Evolutionary conservation across 2,329 filamentous ascomycete species (phyloP).

Genomic region (Colletotrichum sp.): DNA sequence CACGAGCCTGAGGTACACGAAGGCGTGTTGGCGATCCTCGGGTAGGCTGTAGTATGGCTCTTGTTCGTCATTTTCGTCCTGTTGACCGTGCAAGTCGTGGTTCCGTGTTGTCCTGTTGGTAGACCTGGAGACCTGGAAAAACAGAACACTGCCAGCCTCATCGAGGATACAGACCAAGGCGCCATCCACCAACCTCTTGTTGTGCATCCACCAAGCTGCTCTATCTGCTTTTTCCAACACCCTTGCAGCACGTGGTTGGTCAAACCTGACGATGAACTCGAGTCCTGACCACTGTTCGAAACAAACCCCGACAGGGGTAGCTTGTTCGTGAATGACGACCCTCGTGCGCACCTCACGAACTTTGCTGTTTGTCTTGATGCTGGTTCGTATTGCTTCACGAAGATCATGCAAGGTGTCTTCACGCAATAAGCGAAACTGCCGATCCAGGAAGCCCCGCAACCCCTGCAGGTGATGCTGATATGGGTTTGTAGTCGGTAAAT

Average conservation of each 20-base stretch:
- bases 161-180: constrained; percentile 55
- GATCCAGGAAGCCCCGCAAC: constrained; percentile 54
- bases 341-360: constrained; percentile 33
- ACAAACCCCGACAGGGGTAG: constrained; percentile 28
- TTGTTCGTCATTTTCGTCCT: background rate
- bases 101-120: constrained; percentile 7
- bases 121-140: constrained; percentile 43
- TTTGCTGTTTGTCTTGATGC: constrained; percentile 25
- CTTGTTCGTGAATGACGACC: background rate
- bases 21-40: constrained; percentile 32
- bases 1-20: constrained; percentile 35
- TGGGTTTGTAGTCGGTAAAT: constrained; percentile 46
- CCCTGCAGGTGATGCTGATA: constrained; percentile 37
- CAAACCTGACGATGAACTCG: constrained; percentile 48
- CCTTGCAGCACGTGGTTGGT: constrained; percentile 42
- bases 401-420: constrained; percentile 62
- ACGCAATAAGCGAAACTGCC: constrained; percentile 60
- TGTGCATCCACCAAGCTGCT: constrained; percentile 54
- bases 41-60: constrained; percentile 30
- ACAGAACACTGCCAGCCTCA: constrained; percentile 40
- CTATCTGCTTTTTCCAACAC: constrained; percentile 32
- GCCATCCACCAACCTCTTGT: constrained; percentile 53
- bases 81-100: background rate
- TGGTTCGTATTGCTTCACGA: constrained; percentile 44
- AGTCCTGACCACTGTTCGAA: constrained; percentile 47